phyloP scores from a whole-genome alignment of 148 eudicot species.

The Polygonum aviculare region DNA sequence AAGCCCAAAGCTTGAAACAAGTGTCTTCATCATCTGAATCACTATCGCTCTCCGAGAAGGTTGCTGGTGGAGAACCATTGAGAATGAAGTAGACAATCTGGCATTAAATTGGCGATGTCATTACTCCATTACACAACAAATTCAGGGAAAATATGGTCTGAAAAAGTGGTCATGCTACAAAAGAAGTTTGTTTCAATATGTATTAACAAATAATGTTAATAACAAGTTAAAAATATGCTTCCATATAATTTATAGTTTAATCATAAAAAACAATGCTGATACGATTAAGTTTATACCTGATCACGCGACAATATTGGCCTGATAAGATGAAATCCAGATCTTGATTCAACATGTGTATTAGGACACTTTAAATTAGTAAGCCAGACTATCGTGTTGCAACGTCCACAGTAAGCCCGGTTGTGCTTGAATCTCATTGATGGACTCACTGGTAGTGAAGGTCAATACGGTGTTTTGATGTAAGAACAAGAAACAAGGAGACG shows the following conservation, averaged over 20 bases:
- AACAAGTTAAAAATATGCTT: background rate
- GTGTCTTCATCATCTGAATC: conserved; percentile 44
- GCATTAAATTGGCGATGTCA: background rate
- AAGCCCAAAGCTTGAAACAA: conserved; percentile 36
- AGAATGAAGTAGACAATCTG: conserved; percentile 61
- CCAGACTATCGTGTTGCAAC: conserved; percentile 61
- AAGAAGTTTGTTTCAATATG: background rate
- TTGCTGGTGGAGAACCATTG: conserved; percentile 17
- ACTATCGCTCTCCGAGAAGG: conserved; percentile 51
- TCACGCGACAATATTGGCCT: conserved; percentile 31
- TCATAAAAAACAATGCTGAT: background rate
- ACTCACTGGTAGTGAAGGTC: conserved; percentile 30
- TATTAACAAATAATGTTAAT: background rate
- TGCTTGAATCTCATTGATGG: conserved; percentile 33
- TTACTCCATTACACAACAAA: background rate
- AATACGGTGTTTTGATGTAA: background rate
- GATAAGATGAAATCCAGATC: conserved; percentile 24
- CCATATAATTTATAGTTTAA: background rate
- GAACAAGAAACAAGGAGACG: background rate
- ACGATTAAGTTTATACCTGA: conserved; percentile 34
- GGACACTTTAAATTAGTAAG: conserved; percentile 39
- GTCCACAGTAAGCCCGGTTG: conserved; percentile 58
- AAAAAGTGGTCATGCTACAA: background rate
- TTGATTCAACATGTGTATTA: conserved; percentile 16
- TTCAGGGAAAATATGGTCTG: background rate